Evolutionary conservation across 352 stramenopile species (phyloP).

Genomic region (Blastocystis sp.): DNA sequence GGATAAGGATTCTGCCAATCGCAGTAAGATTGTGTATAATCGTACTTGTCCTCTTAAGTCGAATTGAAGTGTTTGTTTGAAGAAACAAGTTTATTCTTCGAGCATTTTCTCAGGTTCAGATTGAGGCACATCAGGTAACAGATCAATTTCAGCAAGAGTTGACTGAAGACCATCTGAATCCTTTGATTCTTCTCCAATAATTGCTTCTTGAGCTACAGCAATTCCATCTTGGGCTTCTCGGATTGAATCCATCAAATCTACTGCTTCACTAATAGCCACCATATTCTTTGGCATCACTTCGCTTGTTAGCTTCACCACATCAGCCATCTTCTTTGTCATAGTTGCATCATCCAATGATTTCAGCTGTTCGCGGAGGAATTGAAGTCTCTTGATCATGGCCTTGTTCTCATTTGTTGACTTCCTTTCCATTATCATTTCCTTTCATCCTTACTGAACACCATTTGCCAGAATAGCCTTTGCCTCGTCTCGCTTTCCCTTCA

Average conservation of each 20-base stretch:
- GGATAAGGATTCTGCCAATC: conserved; percentile 80
- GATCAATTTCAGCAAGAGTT: neutral
- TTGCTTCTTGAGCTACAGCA: neutral
- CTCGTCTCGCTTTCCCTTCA: neutral
- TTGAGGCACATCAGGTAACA: neutral
- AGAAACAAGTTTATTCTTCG: neutral
- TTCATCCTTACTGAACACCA: neutral
- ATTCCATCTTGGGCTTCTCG: neutral
- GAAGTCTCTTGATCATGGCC: neutral
- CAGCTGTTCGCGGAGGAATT: neutral
- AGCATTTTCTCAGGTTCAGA: too few species aligned
- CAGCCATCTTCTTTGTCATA: neutral
- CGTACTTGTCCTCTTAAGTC: conserved; percentile 82
- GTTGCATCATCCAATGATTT: neutral
- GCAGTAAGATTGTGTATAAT: conserved; percentile 86
- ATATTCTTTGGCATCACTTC: neutral
- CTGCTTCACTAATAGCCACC: neutral
- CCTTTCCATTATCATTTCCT: neutral
- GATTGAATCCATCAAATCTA: conserved; percentile 15
- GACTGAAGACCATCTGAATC: neutral
- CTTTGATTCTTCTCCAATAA: neutral
- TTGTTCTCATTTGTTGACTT: neutral
- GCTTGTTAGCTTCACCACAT: neutral
- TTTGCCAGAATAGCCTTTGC: neutral
- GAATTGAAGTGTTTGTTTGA: conserved; percentile 49